Percentiles rank a stretch among this genome's conserved stretches.
These are phyloP conservation scores for Fraxinus platypoda DNA, from an alignment of 305 asterid species.

Conservation along the genomic window DNA sequence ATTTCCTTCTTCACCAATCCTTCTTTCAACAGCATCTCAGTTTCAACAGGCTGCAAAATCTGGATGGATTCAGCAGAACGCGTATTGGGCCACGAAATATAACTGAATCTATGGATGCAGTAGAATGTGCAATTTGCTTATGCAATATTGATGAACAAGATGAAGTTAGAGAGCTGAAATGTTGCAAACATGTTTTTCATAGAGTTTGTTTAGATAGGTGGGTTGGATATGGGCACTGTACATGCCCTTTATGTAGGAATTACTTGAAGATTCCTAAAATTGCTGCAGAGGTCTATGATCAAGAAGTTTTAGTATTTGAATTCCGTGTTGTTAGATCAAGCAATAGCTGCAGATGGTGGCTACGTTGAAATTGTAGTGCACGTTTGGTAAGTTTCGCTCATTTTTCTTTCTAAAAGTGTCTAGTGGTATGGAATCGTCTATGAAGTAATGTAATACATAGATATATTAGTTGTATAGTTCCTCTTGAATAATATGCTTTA, in stretches of 20 bases:
- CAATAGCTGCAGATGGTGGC: constrained; percentile 28
- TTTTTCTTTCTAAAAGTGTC: neutral
- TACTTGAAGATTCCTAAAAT: constrained; percentile 4
- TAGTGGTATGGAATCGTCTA: neutral
- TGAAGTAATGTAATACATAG: too few relatives aligned
- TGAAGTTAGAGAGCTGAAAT: constrained; percentile 20
- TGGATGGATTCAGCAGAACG: neutral
- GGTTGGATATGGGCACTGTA: constrained; percentile 29
- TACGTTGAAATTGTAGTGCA: neutral
- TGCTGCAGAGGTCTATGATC: neutral
- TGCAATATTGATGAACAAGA: constrained; percentile 24
- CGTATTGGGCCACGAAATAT: neutral
- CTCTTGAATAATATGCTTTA: too few relatives aligned
- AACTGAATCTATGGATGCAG: neutral
- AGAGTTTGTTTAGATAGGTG: constrained; percentile 31
- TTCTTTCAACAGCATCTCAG: neutral
- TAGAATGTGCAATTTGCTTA: constrained; percentile 31
- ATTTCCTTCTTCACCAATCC: constrained; percentile 23
- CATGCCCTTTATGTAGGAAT: constrained; percentile 36
- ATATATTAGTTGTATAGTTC: too few relatives aligned
- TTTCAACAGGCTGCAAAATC: neutral
- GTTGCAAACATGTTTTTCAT: constrained; percentile 33
- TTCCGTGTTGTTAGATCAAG: constrained; percentile 4
- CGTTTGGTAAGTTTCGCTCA: neutral
- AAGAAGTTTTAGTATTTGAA: constrained; percentile 18